Base-by-base conservation (phyloP, 2,329 filamentous ascomycete genomes). In the Aschersonia sp. region DNA sequence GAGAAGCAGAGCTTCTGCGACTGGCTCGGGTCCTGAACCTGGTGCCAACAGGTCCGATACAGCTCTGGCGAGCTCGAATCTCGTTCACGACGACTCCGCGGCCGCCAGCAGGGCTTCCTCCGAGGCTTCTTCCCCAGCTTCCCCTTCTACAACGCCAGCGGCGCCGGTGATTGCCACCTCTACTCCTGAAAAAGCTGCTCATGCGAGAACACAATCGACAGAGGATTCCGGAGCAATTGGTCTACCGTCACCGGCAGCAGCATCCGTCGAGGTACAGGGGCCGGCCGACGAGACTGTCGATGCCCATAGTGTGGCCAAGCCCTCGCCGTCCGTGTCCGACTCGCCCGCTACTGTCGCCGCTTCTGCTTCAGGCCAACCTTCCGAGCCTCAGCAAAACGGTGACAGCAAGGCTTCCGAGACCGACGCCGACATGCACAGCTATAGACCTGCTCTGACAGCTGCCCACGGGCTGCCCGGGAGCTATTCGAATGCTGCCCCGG, bases 381-480 rank as follows among this genome's bases (percentile, higher is more conserved):
- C 50, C 32, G 50, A 51, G 40, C 48, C 52, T 47, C 57, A 60
- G 52, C 55, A 60, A 46, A 62, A 63, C 61, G 59, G 60, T 54
- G 56, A 61, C 53, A 57, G 54, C 55, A 55, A 54, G 56, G 55
- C 55, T 48, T 47, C 56, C 50, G 58, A 59, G 50, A 49, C 55
- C 53, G 56, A 57, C 44, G 48, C 54, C 49, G 58, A 63, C 50
- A 65, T 65, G 63, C 57, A 62, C 49, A 61, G 54, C 52, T 60
- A 63, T 52, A 57, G 53, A 44, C 49, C 52, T 4, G 51, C 49
- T 42, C 31, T 51, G 29, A 42, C 47, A 12, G 48, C 50, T 45
- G 51, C 51, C 32, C 51, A 63, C 53, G 57, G 58, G 46, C 52
- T 58, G 42, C 53, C 54, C 49, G 51, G 56, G 50, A 57, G 56